Evolutionary conservation across 305 asterid genomes (phyloP).

Genomic region (Plantago coronopus): DNA sequence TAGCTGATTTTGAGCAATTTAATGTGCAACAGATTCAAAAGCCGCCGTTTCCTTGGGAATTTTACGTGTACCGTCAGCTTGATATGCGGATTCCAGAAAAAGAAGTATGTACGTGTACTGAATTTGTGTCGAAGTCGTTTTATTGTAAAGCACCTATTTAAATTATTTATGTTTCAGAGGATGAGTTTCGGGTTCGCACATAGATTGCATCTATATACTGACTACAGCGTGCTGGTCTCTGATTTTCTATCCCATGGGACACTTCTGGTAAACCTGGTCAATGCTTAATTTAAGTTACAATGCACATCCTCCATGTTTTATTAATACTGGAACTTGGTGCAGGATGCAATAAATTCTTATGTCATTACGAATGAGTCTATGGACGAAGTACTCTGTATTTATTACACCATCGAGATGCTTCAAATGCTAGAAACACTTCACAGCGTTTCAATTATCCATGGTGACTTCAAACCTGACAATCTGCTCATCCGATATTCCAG

Average conservation of each 20-base stretch:
- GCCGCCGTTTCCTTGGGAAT: constrained; percentile 99
- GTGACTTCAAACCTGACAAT: constrained; percentile 96
- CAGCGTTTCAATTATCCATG: constrained; percentile 69
- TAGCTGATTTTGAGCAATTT: constrained; percentile 20
- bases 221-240: constrained; percentile 82
- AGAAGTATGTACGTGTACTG: constrained; percentile 46
- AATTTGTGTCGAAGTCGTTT: constrained; percentile 9
- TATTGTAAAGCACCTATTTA: constrained; percentile 24
- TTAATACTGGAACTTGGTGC: constrained; percentile 27
- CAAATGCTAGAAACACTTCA: constrained; percentile 72
- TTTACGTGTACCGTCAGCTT: constrained; percentile 90
- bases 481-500: constrained; percentile 85
- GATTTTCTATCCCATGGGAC: constrained; percentile 81
- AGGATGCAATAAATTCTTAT: constrained; percentile 84
- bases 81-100: constrained; percentile 68
- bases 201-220: constrained; percentile 79
- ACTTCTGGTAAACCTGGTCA: constrained; percentile 70
- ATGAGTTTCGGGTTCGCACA: constrained; percentile 78
- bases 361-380: constrained; percentile 59
- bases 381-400: constrained; percentile 84
- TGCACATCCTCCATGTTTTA: constrained; percentile 16
- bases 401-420: constrained; percentile 94
- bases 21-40: constrained; percentile 63
- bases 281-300: constrained; percentile 7
- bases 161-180: constrained; percentile 50